Percentiles rank a stretch among this genome's conserved stretches.
These are phyloP conservation scores for Candida taoyuanica DNA, from an alignment of 805 yeast species.

Conservation along the genomic window DNA sequence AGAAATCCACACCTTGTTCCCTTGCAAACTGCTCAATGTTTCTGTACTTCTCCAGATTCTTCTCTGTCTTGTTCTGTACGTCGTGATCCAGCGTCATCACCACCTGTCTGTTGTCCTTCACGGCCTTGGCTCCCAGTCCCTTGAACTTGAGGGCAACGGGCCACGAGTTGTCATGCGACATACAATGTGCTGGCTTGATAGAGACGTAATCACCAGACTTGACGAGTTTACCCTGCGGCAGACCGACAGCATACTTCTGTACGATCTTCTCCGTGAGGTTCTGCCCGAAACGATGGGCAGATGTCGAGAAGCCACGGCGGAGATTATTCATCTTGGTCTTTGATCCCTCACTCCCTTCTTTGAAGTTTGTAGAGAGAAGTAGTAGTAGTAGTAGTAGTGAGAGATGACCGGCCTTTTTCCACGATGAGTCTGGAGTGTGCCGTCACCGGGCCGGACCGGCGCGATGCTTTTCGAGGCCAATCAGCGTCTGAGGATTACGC, in stretches of 20 bases:
- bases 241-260: conserved; percentile 85
- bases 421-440: not conserved
- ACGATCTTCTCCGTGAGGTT: conserved; percentile 94
- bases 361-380: too few species aligned
- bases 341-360: too few species aligned
- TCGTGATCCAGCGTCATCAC: conserved; percentile 98
- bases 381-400: too few species aligned
- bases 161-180: conserved; percentile 99
- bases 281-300: conserved; percentile 39
- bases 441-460: conserved; percentile 14
- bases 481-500: conserved; percentile 8
- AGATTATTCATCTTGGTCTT: not conserved
- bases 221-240: conserved; percentile 71
- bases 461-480: conserved; percentile 4
- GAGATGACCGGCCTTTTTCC: too few species aligned
- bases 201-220: conserved; percentile 92
- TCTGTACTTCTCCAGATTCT: conserved; percentile 79
- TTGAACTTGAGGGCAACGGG: conserved; percentile 96
- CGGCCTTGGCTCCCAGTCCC: conserved; percentile 86
- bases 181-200: conserved; percentile 92
- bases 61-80: conserved; percentile 88
- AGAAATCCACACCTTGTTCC: conserved; percentile 90
- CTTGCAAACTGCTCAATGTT: conserved; percentile 89
- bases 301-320: conserved; percentile 22
- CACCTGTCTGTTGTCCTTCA: conserved; percentile 83